Evolutionary conservation across 495 filamentous ascomycete genomes (phyloP), one percentile per base, ranked within the genome.

Genomic region (Hypoxylon lienhwacheense): DNA sequence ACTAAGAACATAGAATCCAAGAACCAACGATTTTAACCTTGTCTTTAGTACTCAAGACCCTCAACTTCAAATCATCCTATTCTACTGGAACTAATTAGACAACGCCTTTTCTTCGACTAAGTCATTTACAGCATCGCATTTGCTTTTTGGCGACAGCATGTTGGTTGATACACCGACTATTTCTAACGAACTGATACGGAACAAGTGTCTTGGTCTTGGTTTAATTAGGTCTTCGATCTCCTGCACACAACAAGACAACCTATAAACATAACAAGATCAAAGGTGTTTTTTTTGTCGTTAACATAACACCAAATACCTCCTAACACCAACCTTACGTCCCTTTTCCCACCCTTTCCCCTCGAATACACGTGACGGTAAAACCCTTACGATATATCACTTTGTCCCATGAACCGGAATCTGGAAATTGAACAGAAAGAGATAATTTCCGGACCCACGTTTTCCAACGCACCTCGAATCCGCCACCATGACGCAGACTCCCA

Each of bases 401-500:
- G 3, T 29, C 24, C 32, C 37, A 61, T 57, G 58, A 45, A 52
- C 20, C 42, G 14, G 21, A 45, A 3, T 34, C 35, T 11, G 14
- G 19, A 15, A 26, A 19, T 29, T 41, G 10, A 7, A 32, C 16
- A 37, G n/a, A 44, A 20, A 49, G 20, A n/a, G n/a, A 25, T n/a
- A 34, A 16, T 22, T 7, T 25, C 17, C 19, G 40, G 15, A 28
- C 47, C 25, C 12, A 52, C 26, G 24, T 47, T 46, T 26, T 34
- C 36, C 19, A 29, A 32, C 7, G 26, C 45, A 42, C 28, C 24
- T 24, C 34, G 36, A 42, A 59, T 34, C 60, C 35, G 55, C 58
- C 70, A 81, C 68, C 69, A 87, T 87, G 84, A 78, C 80, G 70
- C 85, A 90, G 74, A 81, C 89, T 66, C 89, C 91, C 36, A 97